Evolutionary conservation across 352 stramenopile genomes (phyloP), one percentile per base, ranked within the genome.

Genomic region (Pythium angustatum): DNA sequence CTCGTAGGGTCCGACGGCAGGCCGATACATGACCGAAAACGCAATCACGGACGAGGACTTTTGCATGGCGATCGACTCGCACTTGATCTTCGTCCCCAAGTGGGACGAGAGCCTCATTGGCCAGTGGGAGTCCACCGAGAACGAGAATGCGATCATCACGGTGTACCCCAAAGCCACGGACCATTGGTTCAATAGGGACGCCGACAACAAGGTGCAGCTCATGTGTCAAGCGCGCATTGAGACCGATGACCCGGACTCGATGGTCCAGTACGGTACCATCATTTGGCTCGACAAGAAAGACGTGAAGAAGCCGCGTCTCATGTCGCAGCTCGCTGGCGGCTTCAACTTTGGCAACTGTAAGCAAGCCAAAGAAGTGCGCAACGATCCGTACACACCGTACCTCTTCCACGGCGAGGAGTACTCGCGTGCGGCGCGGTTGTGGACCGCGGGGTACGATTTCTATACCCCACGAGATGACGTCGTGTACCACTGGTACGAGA

Each of bases 381-480:
- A 90, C 58, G 85, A 94, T 65, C 85, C 85, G 38, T 78, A 90
- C 64, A 92, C 85, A 21, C 85, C 81, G 36, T 92, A 84, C 54
- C 69, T 94, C 12, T 94, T 92, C 62, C 83, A 92, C 27, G 85
- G 85, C 36, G 83, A 94, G 52, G 85, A 94, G 64, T 94, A 91
- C 74, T 91, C 83, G n/a, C 79, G 83, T 24, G 83, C 83, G 0
- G 71, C 83, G 27, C 81, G 85, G 19, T 73, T 94, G 21, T 94
- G 85, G 85, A 94, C 85, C 45, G 55, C 69, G 26, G 85, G 85
- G 19, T 94, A 90, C 68, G 85, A 94, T 66, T 91, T 94, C 38
- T 94, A 94, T 59, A 76, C 80, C 38, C 85, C 85, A 2, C 78
- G 66, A 3, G 81, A 91, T 49, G 81, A 92, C 66, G 77, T 91